Conservation (phyloP, 495 filamentous ascomycete species). For the Xylaria acuta region DNA sequence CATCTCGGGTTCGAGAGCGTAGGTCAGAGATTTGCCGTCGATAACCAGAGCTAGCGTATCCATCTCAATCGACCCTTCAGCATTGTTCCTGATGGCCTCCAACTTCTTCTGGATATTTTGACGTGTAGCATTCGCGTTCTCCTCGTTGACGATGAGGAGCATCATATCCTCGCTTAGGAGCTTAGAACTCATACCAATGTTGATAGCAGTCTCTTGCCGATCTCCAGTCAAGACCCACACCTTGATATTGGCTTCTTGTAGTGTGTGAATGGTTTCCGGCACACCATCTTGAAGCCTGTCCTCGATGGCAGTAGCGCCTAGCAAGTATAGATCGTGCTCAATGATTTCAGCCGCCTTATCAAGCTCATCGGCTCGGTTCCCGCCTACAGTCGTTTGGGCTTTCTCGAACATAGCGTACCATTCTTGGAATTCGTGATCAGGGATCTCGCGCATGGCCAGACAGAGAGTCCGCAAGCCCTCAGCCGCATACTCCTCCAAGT, state of each 20-base stretch:
- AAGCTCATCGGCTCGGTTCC: constrained; percentile 90
- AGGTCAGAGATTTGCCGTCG: constrained; percentile 94
- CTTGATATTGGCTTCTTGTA: constrained; percentile 97
- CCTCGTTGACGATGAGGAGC: constrained; percentile 94
- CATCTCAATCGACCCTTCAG: constrained; percentile 72
- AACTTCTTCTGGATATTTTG: constrained; percentile 92
- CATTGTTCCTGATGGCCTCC: constrained; percentile 80
- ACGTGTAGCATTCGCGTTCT: constrained; percentile 72
- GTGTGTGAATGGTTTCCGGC: constrained; percentile 96
- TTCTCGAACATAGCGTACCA: constrained; percentile 90
- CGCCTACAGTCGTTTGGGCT: constrained; percentile 87
- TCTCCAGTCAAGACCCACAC: constrained; percentile 99
- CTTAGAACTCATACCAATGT: constrained; percentile 99
- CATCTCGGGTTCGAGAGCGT: constrained; percentile 89
- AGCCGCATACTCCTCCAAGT: constrained; percentile 97
- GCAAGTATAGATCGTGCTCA: constrained; percentile 86
- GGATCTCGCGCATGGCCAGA: constrained; percentile 91
- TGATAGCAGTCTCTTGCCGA: constrained; percentile 98
- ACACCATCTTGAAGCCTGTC: constrained; percentile 97
- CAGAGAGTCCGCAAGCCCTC: constrained; percentile 96
- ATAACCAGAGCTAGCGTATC: constrained; percentile 95
- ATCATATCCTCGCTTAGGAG: constrained; percentile 99
- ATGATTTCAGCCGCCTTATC: constrained; percentile 98
- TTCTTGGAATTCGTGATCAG: constrained; percentile 87
- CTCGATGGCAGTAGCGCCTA: constrained; percentile 97